Evolutionary conservation across 2,329 filamentous ascomycete species (phyloP), one percentile per base, ranked within the genome.

Genomic region (Arthrobotrys musiformis): DNA sequence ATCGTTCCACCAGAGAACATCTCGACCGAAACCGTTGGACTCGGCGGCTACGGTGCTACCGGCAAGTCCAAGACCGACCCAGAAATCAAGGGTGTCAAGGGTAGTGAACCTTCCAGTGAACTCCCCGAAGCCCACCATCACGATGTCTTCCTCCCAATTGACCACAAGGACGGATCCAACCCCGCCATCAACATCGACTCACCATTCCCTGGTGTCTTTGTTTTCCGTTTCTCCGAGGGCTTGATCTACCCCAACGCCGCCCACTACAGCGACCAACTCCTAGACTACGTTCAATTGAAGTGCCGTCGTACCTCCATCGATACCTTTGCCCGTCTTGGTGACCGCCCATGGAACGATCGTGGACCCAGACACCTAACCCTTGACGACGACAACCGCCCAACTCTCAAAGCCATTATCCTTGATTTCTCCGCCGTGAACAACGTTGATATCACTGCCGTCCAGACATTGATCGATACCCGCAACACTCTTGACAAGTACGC

Each of bases 171-270:
- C 82, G 94, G 94, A 30, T 93, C 93, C 0, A 98, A 98, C 83
- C 94, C 94, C 0, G 87, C 91, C 26, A 87, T 98, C 54, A 87
- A 91, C 9, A 86, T 97, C n/a, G 87, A 92, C 78, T 89, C 89
- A 67, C 94, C 95, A 0, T 93, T 95, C 81, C 94, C 94, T 0
- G 95, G 95, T 63, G 88, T 99, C 79, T 97, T 98, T 84, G 97
- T 98, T 82, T 98, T 97, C 85, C 90, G 94, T 50, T 97, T 97
- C 84, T 90, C 92, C 0, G 94, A 98, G 85, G 93, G 94, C 48
- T 97, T 97, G 87, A 97, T 95, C 84, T 99, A 98, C 81, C 93
- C 94, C 76, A 99, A 97, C 81, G 93, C 93, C 19, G 93, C 93
- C 81, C 90, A 93, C 82, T 93, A 96, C 79, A 89, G 97, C 70